phyloP scores from a whole-genome alignment of 2,329 filamentous ascomycete genomes.

The Sporothrix curviconia region DNA sequence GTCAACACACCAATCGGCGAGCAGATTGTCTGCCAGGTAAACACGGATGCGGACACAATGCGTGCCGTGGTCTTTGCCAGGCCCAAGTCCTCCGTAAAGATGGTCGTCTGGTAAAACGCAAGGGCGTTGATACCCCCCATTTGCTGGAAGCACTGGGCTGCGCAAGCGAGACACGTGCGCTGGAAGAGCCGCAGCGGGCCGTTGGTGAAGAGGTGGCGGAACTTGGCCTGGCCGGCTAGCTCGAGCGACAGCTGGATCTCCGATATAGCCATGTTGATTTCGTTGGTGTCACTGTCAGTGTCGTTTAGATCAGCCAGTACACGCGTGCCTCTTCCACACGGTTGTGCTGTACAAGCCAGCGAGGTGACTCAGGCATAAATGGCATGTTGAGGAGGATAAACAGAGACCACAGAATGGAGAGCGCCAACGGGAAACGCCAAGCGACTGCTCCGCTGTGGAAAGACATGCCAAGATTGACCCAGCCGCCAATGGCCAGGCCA shows the following conservation, averaged over 20 bases:
- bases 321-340: background rate
- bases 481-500: background rate
- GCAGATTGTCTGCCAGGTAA: background rate
- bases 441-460: background rate
- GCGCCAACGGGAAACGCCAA: background rate
- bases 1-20: background rate
- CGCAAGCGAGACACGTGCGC: background rate
- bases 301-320: background rate
- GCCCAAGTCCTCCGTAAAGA: background rate
- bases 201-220: background rate
- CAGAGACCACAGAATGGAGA: background rate
- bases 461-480: background rate
- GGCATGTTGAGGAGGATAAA: background rate
- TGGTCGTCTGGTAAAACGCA: background rate
- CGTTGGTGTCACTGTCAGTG: background rate
- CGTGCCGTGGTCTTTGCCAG: background rate
- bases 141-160: background rate
- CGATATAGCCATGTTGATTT: background rate
- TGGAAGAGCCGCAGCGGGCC: constrained; percentile 1
- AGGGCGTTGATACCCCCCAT: background rate
- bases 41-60: background rate
- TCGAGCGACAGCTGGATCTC: background rate
- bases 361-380: constrained; percentile 1
- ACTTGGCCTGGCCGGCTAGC: background rate
- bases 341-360: background rate